These are phyloP conservation scores for Ceratobasidium sp. DNA, from an alignment of 1,284 basidiomycete species.

Conservation along the genomic window DNA sequence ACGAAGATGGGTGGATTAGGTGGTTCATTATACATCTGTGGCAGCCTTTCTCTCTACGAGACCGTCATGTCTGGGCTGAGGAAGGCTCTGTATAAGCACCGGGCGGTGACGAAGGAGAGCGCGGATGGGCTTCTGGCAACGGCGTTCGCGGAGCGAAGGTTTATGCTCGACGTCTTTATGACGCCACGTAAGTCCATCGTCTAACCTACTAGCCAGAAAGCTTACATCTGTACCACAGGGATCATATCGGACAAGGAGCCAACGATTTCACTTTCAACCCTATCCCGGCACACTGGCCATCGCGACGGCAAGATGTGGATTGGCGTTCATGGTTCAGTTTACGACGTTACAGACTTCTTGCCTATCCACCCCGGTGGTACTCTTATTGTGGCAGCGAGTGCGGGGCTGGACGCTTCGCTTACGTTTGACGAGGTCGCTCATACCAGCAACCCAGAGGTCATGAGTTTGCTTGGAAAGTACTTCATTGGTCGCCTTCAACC, in stretches of 20 bases:
- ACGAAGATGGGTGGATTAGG: conserved; percentile 36
- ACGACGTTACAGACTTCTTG: conserved; percentile 35
- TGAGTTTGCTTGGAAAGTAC: conserved; percentile 37
- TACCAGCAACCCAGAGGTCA: conserved; percentile 37
- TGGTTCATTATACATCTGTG: conserved; percentile 35
- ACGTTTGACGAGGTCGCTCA: conserved; percentile 37
- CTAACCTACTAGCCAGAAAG: not conserved
- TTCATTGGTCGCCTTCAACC: conserved; percentile 37
- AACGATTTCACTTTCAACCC: conserved; percentile 23
- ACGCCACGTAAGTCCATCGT: conserved; percentile 11
- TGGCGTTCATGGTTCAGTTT: conserved; percentile 38
- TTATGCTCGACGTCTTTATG: conserved; percentile 38
- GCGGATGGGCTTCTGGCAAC: conserved; percentile 24
- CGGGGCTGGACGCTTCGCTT: conserved; percentile 32
- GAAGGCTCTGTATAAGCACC: conserved; percentile 31
- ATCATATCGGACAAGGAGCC: conserved; percentile 33
- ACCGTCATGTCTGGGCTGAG: conserved; percentile 34
- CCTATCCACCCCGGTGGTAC: conserved; percentile 36
- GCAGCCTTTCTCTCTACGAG: conserved; percentile 34
- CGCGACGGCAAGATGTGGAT: conserved; percentile 37
- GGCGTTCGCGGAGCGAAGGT: conserved; percentile 35
- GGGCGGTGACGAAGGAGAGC: conserved; percentile 33
- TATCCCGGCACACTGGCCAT: conserved; percentile 30
- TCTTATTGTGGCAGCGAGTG: conserved; percentile 36
- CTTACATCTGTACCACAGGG: not conserved